Evolutionary conservation across 1,284 basidiomycete species (phyloP).

Genomic region (Tremellales sp.): DNA sequence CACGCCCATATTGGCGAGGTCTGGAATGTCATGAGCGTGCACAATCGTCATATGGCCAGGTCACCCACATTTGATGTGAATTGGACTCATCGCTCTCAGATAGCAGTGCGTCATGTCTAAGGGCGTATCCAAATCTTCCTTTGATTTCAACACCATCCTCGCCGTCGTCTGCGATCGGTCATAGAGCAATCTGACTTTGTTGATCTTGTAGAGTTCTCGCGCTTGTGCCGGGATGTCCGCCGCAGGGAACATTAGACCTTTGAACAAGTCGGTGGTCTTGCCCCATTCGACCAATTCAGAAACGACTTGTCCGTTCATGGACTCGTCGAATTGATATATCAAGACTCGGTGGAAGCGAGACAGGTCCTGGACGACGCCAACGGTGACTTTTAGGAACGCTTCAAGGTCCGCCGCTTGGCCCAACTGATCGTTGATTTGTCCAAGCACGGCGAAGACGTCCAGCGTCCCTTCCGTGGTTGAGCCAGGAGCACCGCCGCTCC

Average conservation of each 20-base stretch:
- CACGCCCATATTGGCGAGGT: slow-evolving; percentile 75
- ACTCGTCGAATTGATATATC: slow-evolving; percentile 65
- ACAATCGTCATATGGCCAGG: neutral
- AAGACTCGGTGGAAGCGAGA: slow-evolving; percentile 82
- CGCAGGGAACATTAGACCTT: slow-evolving; percentile 56
- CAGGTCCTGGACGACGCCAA: slow-evolving; percentile 76
- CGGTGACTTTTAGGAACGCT: slow-evolving; percentile 69
- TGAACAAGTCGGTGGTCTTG: slow-evolving; percentile 72
- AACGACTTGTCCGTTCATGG: slow-evolving; percentile 64
- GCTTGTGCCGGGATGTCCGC: slow-evolving; percentile 59
- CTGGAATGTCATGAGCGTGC: slow-evolving; percentile 41
- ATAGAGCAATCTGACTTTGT: slow-evolving; percentile 79
- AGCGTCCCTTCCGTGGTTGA: slow-evolving; percentile 55
- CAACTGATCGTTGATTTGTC: slow-evolving; percentile 82
- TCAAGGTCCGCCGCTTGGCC: slow-evolving; percentile 66
- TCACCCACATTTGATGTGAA: slow-evolving; percentile 72
- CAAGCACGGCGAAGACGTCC: slow-evolving; percentile 75
- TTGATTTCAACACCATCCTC: slow-evolving; percentile 64
- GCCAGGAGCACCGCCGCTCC: slow-evolving; percentile 6
- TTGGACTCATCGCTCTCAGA: slow-evolving; percentile 83
- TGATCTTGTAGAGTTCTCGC: slow-evolving; percentile 56
- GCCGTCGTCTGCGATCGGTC: slow-evolving; percentile 73
- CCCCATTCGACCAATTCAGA: slow-evolving; percentile 81
- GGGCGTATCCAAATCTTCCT: slow-evolving; percentile 66
- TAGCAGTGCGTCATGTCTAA: slow-evolving; percentile 87